Conservation (phyloP, 106 monocot genomes). For the Amphibolis antarctica region DNA sequence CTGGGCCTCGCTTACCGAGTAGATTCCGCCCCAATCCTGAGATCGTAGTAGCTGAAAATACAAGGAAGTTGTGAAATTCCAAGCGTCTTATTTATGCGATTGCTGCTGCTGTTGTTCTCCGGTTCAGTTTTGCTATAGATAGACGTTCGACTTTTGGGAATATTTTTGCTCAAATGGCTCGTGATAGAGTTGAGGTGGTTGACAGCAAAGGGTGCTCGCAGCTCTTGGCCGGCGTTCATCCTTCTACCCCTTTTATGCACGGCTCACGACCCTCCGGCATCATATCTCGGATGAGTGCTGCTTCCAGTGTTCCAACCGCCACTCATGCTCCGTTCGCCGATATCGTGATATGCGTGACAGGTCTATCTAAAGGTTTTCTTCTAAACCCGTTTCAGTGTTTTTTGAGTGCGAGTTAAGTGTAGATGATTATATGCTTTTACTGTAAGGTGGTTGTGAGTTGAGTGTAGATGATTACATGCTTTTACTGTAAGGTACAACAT, state of each 20-base stretch:
- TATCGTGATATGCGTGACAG: slow-evolving; percentile 83
- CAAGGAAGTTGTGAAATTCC: not conserved
- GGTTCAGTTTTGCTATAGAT: not conserved
- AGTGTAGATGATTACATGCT: not conserved
- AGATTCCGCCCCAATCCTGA: not conserved
- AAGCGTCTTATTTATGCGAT: not conserved
- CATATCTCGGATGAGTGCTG: slow-evolving; percentile 28
- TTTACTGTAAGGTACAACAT: not conserved
- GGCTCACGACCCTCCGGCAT: slow-evolving; percentile 13
- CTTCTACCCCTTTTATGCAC: slow-evolving; percentile 14
- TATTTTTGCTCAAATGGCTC: slow-evolving; percentile 2
- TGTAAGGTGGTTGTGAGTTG: not conserved
- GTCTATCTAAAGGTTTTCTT: slow-evolving; percentile 80
- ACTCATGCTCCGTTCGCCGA: slow-evolving; percentile 49
- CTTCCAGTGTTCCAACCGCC: not conserved
- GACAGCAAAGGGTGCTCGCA: slow-evolving; percentile 66
- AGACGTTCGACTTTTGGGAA: not conserved
- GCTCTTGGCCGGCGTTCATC: slow-evolving; percentile 29
- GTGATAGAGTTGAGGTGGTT: slow-evolving; percentile 44
- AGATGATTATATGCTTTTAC: not conserved
- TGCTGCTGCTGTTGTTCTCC: not conserved
- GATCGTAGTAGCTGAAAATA: not conserved
- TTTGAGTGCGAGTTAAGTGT: not conserved
- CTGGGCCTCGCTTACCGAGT: not conserved
- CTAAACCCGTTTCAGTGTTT: not conserved